Base-by-base conservation (phyloP, 2,329 filamentous ascomycete species). In the Cordyceps javanica region DNA sequence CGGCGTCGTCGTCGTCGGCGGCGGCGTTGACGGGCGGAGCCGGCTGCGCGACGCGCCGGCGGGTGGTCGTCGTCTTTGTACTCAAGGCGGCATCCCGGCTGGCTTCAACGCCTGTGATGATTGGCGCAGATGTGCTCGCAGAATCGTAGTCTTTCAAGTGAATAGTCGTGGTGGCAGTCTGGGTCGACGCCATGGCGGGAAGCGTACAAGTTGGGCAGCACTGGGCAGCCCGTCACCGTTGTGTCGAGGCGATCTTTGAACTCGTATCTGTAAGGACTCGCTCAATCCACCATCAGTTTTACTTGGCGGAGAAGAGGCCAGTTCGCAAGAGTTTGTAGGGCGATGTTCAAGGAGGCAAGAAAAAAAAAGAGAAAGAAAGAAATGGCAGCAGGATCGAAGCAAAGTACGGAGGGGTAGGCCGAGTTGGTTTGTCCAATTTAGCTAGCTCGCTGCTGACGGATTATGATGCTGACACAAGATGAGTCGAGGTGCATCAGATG, bases 31-130 rank as follows among this genome's bases (percentile, higher is more conserved):
- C 25, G 26, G 26, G 7, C 1, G 16, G 26, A 3, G 26, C 2
- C 4, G 36, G 21, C 5, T 46, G 28, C 7, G 28, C 48, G 19
- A 32, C 30, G 19, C 45, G 39, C 2, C 55, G 55, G 41, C 41
- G 52, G 9, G 30, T 46, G 14, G 55, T 54, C 19, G 39, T 45
- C 2, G 28, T 34, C 0, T 13, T 38, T n/a, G 41, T 21, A 23
- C 8, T 6, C 1, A 28, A 10, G 4, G 41, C 7, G 41, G 9
- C 23, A 46, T 55, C 23, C 5, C 30, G 21, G 41, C 30, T 23
- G 30, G 52, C 23, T 26, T 55, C 52, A 14, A 23, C n/a, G 32
- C 52, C 52, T 21, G 52, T 55, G 30, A 45, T 55, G 41, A 55
- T 11, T 1, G 52, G 52, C 1, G 32, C 52, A 3, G 30, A 46